Evolutionary conservation across 2,329 filamentous ascomycete genomes (phyloP).

Genomic region (Calonectria pseudoturangicola): DNA sequence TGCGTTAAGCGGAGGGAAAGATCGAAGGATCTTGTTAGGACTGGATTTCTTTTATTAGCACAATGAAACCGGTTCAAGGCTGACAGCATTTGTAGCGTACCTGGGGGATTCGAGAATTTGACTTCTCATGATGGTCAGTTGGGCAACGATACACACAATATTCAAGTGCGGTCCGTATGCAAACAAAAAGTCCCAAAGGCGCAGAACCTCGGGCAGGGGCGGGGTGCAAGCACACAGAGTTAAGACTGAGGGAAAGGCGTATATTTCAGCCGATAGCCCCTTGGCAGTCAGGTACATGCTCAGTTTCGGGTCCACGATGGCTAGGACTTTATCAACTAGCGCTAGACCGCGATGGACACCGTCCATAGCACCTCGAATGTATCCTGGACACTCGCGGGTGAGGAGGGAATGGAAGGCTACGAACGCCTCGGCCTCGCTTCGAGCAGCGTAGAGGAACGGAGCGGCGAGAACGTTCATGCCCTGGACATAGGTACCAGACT

Average conservation of each 20-base stretch:
- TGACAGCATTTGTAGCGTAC: slow-evolving; percentile 65
- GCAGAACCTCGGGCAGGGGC: slow-evolving; percentile 92
- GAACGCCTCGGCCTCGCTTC: slow-evolving; percentile 96
- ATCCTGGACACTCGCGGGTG: slow-evolving; percentile 91
- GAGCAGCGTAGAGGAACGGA: slow-evolving; percentile 94
- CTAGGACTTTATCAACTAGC: slow-evolving; percentile 92
- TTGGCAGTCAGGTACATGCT: slow-evolving; percentile 89
- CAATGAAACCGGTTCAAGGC: background rate
- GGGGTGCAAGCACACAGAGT: slow-evolving; percentile 97
- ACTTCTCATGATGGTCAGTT: slow-evolving; percentile 91
- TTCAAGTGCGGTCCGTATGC: slow-evolving; percentile 97
- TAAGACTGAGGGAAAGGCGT: slow-evolving; percentile 95
- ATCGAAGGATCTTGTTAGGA: slow-evolving; percentile 93
- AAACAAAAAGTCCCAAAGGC: slow-evolving; percentile 97
- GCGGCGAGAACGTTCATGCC: slow-evolving; percentile 99
- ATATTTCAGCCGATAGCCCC: slow-evolving; percentile 93
- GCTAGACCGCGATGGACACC: slow-evolving; percentile 94
- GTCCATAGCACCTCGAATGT: slow-evolving; percentile 97
- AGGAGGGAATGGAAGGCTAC: slow-evolving; percentile 92
- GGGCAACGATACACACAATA: slow-evolving; percentile 96
- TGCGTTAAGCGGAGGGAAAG: slow-evolving; percentile 88
- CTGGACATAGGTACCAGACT: slow-evolving; percentile 94
- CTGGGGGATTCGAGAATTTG: slow-evolving; percentile 89
- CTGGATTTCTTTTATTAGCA: slow-evolving; percentile 69
- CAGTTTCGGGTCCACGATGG: slow-evolving; percentile 92